These are phyloP conservation scores for Oleoguttula mirabilis DNA, from an alignment of 495 filamentous ascomycete species.

Conservation along the genomic window DNA sequence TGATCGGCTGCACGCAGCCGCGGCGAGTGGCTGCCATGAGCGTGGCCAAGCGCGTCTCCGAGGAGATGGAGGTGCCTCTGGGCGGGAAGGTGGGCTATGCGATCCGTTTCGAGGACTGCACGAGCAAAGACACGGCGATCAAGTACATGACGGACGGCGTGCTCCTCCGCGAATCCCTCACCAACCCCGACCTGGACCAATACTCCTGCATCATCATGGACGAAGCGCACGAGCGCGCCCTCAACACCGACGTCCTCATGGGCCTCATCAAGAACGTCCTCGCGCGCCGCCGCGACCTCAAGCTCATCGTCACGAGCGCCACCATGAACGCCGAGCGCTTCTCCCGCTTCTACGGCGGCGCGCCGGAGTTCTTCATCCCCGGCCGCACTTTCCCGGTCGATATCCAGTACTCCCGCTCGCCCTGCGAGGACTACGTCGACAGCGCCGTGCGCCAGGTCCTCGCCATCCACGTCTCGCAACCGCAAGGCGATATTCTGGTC, in stretches of 20 bases:
- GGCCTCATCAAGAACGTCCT: constrained; percentile 95
- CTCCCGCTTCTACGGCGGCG: constrained; percentile 92
- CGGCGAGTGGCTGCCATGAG: constrained; percentile 96
- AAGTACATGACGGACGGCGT: constrained; percentile 99
- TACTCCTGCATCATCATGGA: constrained; percentile 99
- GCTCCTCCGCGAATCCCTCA: constrained; percentile 80
- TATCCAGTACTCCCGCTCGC: constrained; percentile 86
- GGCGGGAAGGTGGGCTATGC: constrained; percentile 88
- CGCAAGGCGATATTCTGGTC: constrained; percentile 83
- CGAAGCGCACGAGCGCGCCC: constrained; percentile 91
- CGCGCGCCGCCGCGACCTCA: constrained; percentile 77
- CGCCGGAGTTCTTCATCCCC: constrained; percentile 93
- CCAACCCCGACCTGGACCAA: constrained; percentile 82
- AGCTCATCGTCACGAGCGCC: constrained; percentile 94
- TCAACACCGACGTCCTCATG: constrained; percentile 97
- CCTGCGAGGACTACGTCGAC: constrained; percentile 96
- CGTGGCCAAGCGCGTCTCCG: constrained; percentile 94
- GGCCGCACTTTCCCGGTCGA: constrained; percentile 96
- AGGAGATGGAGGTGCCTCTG: constrained; percentile 97
- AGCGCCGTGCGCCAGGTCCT: constrained; percentile 92
- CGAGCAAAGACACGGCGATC: constrained; percentile 82
- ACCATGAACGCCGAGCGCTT: constrained; percentile 98
- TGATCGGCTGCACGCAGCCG: constrained; percentile 94
- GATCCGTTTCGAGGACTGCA: constrained; percentile 98
- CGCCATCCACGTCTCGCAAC: constrained; percentile 92